Evolutionary conservation across 2,329 filamentous ascomycete species (phyloP).

Genomic region (Hymenoscyphus infarciens): DNA sequence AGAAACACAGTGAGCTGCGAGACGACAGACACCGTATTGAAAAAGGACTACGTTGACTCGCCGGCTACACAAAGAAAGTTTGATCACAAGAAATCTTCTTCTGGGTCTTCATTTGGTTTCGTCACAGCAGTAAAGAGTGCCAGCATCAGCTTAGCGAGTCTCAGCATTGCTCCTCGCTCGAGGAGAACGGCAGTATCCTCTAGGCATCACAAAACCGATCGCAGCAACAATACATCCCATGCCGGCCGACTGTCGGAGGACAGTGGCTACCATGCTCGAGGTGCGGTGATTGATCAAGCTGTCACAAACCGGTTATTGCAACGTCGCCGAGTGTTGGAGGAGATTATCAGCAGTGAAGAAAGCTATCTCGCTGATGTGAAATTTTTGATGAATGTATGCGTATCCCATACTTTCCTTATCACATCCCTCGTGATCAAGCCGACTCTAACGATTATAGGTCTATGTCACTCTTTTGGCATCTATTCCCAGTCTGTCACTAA

Average conservation of each 20-base stretch:
- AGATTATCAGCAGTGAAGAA: constrained; percentile 82
- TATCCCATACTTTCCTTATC: constrained; percentile 36
- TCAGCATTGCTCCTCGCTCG: constrained; percentile 64
- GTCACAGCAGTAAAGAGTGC: constrained; percentile 79
- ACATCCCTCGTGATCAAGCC: constrained; percentile 57
- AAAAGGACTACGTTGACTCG: constrained; percentile 27
- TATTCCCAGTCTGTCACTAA: constrained; percentile 60
- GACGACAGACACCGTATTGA: constrained; percentile 22
- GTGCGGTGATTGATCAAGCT: constrained; percentile 57
- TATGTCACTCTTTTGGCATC: constrained; percentile 73
- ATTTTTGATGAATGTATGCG: constrained; percentile 75
- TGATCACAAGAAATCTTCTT: constrained; percentile 58
- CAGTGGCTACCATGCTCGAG: constrained; percentile 57
- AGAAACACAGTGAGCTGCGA: constrained; percentile 38
- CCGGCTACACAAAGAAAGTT: constrained; percentile 38
- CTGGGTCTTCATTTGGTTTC: constrained; percentile 73
- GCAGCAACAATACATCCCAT: constrained; percentile 59
- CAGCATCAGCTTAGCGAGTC: constrained; percentile 70
- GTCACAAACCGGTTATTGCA: constrained; percentile 70
- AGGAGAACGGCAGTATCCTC: constrained; percentile 50
- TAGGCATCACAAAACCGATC: constrained; percentile 56
- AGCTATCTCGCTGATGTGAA: constrained; percentile 84
- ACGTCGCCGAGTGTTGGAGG: constrained; percentile 76
- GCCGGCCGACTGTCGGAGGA: constrained; percentile 62
- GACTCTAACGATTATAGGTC: constrained; percentile 45